These are phyloP conservation scores for Podospora bellae-mahoneyi DNA, from an alignment of 495 filamentous ascomycete genomes.

Conservation along the genomic window DNA sequence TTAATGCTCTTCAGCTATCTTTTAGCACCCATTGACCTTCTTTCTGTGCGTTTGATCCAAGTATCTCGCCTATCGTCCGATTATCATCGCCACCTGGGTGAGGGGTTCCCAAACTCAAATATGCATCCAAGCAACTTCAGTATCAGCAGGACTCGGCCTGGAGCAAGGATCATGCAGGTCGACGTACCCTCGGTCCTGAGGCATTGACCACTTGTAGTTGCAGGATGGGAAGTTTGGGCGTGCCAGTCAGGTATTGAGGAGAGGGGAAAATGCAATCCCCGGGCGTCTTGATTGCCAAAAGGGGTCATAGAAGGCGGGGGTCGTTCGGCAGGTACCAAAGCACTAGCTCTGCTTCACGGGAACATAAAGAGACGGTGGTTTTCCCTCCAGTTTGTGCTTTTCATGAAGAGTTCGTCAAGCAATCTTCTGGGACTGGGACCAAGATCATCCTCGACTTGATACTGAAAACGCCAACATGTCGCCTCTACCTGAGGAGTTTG, in stretches of 20 bases:
- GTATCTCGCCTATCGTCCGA: not conserved
- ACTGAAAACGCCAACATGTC: conserved; percentile 30
- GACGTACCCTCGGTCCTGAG: not conserved
- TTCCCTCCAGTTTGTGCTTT: not conserved
- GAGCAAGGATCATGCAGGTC: not conserved
- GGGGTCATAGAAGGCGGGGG: conserved; percentile 1
- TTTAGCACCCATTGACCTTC: no score
- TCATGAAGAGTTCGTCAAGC: not conserved
- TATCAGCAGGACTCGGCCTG: not conserved
- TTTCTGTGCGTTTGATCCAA: no score
- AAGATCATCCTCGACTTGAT: not conserved
- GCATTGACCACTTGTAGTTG: conserved; percentile 14
- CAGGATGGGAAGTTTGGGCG: not conserved
- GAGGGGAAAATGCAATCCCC: not conserved
- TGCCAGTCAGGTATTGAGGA: not conserved
- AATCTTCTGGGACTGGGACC: not conserved
- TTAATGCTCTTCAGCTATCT: no score
- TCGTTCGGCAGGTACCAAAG: conserved; percentile 17
- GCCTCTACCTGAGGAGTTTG: conserved; percentile 64
- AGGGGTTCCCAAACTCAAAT: conserved; percentile 35
- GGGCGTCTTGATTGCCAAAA: not conserved
- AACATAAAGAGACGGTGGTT: not conserved
- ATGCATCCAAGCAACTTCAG: conserved; percentile 17
- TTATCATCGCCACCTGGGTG: conserved; percentile 5
- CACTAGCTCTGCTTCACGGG: not conserved